Percentiles rank a stretch among this genome's conserved stretches.
Conservation (phyloP, 768 basidiomycete species). For the Termitomyces eurrhizus region DNA sequence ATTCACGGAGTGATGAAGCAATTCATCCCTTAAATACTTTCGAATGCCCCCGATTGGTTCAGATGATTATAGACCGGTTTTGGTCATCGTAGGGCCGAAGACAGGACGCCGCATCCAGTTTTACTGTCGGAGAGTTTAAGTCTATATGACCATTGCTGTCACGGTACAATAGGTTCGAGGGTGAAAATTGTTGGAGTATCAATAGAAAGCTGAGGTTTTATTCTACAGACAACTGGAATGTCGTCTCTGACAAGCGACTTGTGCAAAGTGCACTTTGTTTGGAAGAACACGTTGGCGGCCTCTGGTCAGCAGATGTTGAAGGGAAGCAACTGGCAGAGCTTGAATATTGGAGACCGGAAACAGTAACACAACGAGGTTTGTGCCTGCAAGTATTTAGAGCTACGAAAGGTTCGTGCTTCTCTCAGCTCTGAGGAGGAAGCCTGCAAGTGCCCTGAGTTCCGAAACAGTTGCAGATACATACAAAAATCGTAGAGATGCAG, state of each 20-base stretch:
- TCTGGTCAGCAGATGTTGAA: no score
- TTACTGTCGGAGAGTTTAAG: no score
- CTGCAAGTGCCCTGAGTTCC: background rate
- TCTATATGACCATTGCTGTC: no score
- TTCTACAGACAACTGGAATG: background rate
- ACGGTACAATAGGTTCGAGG: no score
- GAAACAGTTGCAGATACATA: background rate
- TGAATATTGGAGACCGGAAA: background rate
- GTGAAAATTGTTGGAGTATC: background rate
- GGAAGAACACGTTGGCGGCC: background rate
- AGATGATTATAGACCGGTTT: background rate
- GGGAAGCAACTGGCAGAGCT: background rate
- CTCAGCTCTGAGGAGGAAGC: background rate
- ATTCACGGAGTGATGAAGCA: background rate
- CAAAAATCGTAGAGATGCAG: background rate
- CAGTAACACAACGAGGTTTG: background rate
- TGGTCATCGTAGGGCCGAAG: no score
- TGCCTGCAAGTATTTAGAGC: background rate
- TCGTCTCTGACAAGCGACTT: background rate
- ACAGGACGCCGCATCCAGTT: no score
- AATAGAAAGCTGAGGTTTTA: background rate
- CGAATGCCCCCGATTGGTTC: background rate
- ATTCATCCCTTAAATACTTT: background rate
- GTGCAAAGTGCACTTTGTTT: no score
- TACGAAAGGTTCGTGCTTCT: background rate